Evolutionary conservation across 495 filamentous ascomycete genomes (phyloP).

Genomic region (Penicillium crystallinum): DNA sequence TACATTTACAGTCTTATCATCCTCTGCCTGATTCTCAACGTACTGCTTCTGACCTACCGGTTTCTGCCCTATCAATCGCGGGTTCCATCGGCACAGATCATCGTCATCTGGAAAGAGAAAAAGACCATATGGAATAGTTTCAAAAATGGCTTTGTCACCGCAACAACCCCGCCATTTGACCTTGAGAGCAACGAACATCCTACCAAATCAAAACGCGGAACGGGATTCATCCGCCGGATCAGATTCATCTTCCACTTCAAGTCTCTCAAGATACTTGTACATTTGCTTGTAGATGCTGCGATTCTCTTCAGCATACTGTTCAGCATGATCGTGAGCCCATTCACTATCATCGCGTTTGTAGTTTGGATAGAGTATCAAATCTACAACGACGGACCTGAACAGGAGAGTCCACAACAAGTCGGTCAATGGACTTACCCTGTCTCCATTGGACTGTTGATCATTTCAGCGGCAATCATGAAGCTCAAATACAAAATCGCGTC

Average conservation of each 20-base stretch:
- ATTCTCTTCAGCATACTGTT: conserved; percentile 23
- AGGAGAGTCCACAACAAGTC: conserved; percentile 29
- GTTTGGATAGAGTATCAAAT: conserved; percentile 32
- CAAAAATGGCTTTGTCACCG: conserved; percentile 13
- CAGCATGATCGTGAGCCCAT: conserved; percentile 32
- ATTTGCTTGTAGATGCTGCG: conserved; percentile 9
- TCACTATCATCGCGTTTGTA: conserved; percentile 31
- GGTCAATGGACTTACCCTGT: conserved; percentile 32
- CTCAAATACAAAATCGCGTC: conserved; percentile 28
- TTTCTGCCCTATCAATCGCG: conserved; percentile 25
- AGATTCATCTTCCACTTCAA: conserved; percentile 9
- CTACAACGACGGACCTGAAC: conserved; percentile 26
- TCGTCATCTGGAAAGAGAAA: conserved; percentile 23
- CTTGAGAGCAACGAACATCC: not conserved
- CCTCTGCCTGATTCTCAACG: conserved; percentile 22
- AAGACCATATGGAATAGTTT: conserved; percentile 18
- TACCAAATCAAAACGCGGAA: not conserved
- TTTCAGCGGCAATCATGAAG: conserved; percentile 26
- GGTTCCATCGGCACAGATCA: conserved; percentile 21
- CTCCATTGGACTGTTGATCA: conserved; percentile 22
- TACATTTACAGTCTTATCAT: conserved; percentile 34
- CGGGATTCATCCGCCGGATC: not conserved
- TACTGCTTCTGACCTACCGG: conserved; percentile 20
- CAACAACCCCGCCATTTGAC: not conserved
- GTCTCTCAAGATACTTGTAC: conserved; percentile 10